Evolutionary conservation across 352 stramenopile genomes (phyloP), one percentile per base, ranked within the genome.

Genomic region (Globisporangium echinulatum): DNA sequence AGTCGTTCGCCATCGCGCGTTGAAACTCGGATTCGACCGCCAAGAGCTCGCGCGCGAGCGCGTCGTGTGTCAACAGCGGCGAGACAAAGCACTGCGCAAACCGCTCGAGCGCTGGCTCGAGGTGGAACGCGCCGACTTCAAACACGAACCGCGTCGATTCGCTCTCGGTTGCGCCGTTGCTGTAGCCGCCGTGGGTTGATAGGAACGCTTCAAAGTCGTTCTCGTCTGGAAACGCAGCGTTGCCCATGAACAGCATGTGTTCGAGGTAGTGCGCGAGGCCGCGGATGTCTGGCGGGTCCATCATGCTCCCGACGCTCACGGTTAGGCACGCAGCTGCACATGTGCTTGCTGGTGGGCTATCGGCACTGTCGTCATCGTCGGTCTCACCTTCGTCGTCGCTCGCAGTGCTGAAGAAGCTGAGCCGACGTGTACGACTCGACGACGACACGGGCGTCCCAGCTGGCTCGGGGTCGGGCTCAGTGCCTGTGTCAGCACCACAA

Each of bases 211-310:
- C 89, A 60, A 97, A 97, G 48, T 82, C 81, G 67, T 98, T 96
- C 58, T 98, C 92, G 52, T 85, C 76, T 1, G 90, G 91, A 64
- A 96, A 97, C 52, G 96, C 97, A 17, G 67, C 63, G 56, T 79
- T 96, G 6, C 91, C 91, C 85, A 97, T 92, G 67, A 97, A 97
- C 2, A 97, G 67, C 91, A 97, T 97, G 75, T 97, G 91, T 69
- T 97, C 89, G 19, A 97, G 71, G 59, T 90, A 96, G 59, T 96
- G 87, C 8, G 85, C 85, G 7, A 90, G 62, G 4, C 84, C 88
- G 13, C 72, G 74, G 11, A 93, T 49, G 8, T 74, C 58, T 43
- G 72, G 46, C 1, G 84, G 79, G 39, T 96, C 85, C 1, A 68
- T 7, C 59, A 88, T 72, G 61, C 75, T 87, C 7, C 80, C 80